Conservation (phyloP, 106 monocot genomes). For the Phalaenopsis equestris region DNA sequence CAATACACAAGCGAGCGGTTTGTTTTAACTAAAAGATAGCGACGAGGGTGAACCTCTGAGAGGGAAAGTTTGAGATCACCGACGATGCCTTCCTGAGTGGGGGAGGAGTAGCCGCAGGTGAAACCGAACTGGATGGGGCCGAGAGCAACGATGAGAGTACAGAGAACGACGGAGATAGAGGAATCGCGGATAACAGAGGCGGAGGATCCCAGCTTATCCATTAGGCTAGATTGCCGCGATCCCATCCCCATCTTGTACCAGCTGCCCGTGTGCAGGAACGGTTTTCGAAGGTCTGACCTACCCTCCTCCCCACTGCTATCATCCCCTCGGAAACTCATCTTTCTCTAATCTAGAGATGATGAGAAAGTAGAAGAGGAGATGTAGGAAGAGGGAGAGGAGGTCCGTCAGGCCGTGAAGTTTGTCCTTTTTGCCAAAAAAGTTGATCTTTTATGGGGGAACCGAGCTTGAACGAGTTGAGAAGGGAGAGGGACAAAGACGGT, state of each 20-base stretch:
- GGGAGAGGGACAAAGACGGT: neutral
- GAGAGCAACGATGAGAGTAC: constrained; percentile 89
- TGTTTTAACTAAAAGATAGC: neutral
- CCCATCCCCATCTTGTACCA: constrained; percentile 94
- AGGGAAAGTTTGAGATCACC: constrained; percentile 61
- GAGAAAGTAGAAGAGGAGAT: neutral
- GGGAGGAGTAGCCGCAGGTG: constrained; percentile 88
- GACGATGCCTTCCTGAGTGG: constrained; percentile 72
- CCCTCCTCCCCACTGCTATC: constrained; percentile 38
- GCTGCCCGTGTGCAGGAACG: constrained; percentile 89
- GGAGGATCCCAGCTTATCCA: constrained; percentile 72
- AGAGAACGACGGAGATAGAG: constrained; percentile 81
- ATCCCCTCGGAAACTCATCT: constrained; percentile 59
- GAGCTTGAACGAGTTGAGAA: neutral
- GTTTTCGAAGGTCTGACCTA: constrained; percentile 38
- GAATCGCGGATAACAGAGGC: constrained; percentile 67
- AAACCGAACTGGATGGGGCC: constrained; percentile 98
- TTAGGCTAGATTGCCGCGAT: constrained; percentile 64
- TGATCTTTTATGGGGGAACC: neutral
- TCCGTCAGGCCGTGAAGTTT: too few species aligned
- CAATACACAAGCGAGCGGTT: neutral
- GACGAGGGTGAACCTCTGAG: constrained; percentile 46
- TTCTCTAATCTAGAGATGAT: neutral
- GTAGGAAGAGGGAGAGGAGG: neutral
- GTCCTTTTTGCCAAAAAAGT: neutral